These are phyloP conservation scores for Alloteropsis semialata DNA, from an alignment of 176 grass and related monocot genomes.

Conservation along the genomic window DNA sequence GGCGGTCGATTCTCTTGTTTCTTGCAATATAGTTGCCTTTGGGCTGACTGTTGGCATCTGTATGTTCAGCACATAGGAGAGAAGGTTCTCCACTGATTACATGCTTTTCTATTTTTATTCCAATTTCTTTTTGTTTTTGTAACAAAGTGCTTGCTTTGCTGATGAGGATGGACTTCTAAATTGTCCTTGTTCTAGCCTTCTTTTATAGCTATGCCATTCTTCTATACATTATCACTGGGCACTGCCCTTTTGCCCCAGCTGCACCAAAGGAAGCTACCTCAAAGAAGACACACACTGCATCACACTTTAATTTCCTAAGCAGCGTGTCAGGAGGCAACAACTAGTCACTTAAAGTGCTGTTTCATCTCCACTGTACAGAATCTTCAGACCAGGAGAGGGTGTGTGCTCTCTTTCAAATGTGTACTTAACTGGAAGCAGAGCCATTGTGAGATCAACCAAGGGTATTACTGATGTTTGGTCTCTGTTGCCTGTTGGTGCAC, in stretches of 20 bases:
- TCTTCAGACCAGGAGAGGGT: conserved; percentile 8
- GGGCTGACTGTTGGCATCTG: conserved; percentile 6
- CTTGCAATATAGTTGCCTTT: not conserved
- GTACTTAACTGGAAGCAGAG: not conserved
- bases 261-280: conserved; percentile 10
- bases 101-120: not conserved
- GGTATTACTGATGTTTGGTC: not conserved
- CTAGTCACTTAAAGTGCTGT: conserved; percentile 2
- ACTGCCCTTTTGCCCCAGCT: conserved; percentile 1
- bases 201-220: not conserved
- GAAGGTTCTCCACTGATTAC: conserved; percentile 6
- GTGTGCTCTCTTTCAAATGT: not conserved
- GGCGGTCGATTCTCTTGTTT: conserved; percentile 16
- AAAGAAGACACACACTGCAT: conserved; percentile 13
- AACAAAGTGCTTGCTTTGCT: conserved; percentile 11
- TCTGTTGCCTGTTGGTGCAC: not conserved
- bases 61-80: conserved; percentile 17
- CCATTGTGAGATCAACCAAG: conserved; percentile 12
- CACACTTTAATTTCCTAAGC: not conserved
- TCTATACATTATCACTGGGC: not conserved
- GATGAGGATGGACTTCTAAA: conserved; percentile 25
- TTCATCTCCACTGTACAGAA: conserved; percentile 1
- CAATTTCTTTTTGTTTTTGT: not conserved
- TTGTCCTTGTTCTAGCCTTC: not conserved
- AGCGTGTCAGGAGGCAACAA: conserved; percentile 18